Base-by-base conservation (phyloP, 805 yeast genomes). In the Teunomyces lycoperdinae region DNA sequence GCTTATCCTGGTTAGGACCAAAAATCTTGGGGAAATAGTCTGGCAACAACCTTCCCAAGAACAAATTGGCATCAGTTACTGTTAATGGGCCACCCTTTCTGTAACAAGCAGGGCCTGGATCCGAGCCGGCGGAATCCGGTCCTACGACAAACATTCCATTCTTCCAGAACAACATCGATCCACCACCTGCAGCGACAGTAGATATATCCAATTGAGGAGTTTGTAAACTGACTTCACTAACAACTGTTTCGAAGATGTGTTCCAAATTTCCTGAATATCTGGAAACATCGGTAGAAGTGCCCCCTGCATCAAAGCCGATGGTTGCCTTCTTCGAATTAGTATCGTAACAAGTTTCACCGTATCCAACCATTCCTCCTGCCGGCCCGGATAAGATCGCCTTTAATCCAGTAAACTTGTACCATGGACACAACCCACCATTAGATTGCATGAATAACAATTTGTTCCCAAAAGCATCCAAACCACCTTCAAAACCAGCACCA, bases 361-460 rank as follows among this genome's bases (percentile, higher is more conserved):
- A 88, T 0, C 98, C 98, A 30, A 92, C 97, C 49, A 92, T 96
- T 43, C 98, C 98, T 33, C 98, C 98, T 8, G 98, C 98, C 2
- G 98, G 98, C 2, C 98, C 98, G 1, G 97, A 89, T 31, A 92
- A 68, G 43, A 92, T 87, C 3, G 98, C 96, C 56, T 83, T 78
- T 32, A 92, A 71, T 1, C 98, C 98, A 0, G 96, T 85, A 63
- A 92, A 92, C 43, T 80, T 77, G 17, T 81, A 73, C 58, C 94
- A 90, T 47, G 89, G 89, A 17, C 91, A 90, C 50, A 92, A 76
- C 2, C 98, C 98, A 49, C 98, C 98, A 64, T 92, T 96, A 9
- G 96, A 87, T 67, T 92, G 96, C 98, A 92, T 92, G 66, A 92
- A 92, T 55, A 86, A 84, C 50, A 88, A 79, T 51, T 73, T 70